A percentile compares a stretch with the other conserved stretches of the same genome.
Evolutionary conservation across 495 filamentous ascomycete genomes (phyloP).

Genomic region (Lindgomyces ingoldianus): DNA sequence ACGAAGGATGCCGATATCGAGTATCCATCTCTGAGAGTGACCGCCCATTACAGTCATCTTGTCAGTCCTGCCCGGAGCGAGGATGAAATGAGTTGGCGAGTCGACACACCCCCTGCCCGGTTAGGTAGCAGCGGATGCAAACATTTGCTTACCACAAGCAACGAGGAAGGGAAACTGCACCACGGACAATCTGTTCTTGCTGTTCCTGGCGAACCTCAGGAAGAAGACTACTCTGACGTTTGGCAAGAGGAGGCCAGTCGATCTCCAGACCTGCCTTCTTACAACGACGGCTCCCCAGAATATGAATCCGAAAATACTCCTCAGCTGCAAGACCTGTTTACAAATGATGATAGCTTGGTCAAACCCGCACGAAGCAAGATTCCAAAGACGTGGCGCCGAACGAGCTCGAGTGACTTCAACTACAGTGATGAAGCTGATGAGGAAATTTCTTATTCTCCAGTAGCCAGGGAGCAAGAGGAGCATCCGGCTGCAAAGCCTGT

Average conservation of each 20-base stretch:
- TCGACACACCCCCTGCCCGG: constrained; percentile 34
- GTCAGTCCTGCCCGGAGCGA: constrained; percentile 39
- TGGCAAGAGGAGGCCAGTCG: constrained; percentile 51
- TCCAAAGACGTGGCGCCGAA: constrained; percentile 50
- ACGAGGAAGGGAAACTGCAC: constrained; percentile 43
- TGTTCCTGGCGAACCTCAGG: constrained; percentile 35
- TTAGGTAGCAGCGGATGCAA: background rate
- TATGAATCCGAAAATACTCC: constrained; percentile 4
- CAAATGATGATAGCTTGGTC: constrained; percentile 15
- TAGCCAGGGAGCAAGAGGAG: constrained; percentile 5
- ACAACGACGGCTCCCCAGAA: constrained; percentile 17
- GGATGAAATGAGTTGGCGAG: constrained; percentile 45
- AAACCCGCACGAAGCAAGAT: constrained; percentile 47
- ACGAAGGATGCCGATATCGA: constrained; percentile 3
- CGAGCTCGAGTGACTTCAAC: constrained; percentile 41
- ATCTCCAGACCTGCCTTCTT: constrained; percentile 35
- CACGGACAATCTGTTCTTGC: constrained; percentile 54
- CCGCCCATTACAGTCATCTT: constrained; percentile 12
- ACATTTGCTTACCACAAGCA: background rate
- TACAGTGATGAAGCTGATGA: constrained; percentile 42
- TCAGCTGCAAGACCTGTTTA: constrained; percentile 36
- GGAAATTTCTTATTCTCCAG: no score
- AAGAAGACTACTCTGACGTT: constrained; percentile 42
- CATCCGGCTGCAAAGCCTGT: background rate
- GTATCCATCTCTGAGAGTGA: constrained; percentile 24